Conservation (phyloP, 176 grass and related monocot species). For the Aegilops longissima region DNA sequence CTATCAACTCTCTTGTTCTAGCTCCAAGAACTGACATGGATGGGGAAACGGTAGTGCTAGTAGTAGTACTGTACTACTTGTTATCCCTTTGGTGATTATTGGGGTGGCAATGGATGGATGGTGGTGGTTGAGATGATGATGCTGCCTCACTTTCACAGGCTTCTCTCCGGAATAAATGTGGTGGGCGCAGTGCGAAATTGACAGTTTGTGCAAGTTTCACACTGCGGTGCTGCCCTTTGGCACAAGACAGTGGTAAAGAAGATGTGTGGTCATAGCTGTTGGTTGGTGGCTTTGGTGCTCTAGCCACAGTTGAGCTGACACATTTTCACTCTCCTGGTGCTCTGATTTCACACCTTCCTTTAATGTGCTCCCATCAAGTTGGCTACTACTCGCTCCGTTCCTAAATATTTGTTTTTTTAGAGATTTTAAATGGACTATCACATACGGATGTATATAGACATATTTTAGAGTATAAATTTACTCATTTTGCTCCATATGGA, state of each 20-base stretch:
- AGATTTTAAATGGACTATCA: too few species aligned
- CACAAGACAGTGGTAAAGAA: neutral
- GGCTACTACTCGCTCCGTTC: too few species aligned
- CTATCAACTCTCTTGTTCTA: neutral
- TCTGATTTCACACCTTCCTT: neutral
- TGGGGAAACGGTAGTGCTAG: neutral
- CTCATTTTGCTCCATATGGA: too few species aligned
- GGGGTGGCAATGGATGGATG: neutral
- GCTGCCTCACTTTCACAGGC: neutral
- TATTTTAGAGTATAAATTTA: too few species aligned
- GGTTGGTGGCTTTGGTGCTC: neutral
- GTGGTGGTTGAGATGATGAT: neutral
- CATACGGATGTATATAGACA: too few species aligned
- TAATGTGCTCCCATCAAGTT: neutral
- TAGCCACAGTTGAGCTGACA: neutral
- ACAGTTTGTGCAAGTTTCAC: neutral
- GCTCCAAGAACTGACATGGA: neutral
- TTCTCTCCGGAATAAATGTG: neutral
- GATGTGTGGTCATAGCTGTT: neutral
- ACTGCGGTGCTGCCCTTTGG: neutral
- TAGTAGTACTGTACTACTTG: neutral
- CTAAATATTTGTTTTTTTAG: too few species aligned
- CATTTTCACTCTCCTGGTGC: neutral
- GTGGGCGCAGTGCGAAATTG: neutral
- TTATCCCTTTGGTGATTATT: neutral